Evolutionary conservation across 129 eudicot species (phyloP), one percentile per base, ranked within the genome.

Genomic region (Sambucus nigra): DNA sequence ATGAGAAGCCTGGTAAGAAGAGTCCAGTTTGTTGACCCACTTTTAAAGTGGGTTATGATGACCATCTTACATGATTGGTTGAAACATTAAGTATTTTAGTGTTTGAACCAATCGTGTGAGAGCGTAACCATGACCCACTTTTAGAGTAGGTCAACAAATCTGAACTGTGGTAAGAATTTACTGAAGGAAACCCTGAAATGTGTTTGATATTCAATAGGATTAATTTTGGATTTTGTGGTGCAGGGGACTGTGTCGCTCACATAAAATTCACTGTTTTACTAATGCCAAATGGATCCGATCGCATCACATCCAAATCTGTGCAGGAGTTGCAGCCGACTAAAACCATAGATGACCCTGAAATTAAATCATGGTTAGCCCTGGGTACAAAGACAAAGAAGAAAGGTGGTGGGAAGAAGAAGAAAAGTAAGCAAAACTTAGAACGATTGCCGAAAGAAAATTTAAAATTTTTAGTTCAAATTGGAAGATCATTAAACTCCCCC

Each of bases 391-490:
- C 93, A 20, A 88, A 88, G 76, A 88, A 88, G 88, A 88, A 88
- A 48, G 97, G 95, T 53, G 95, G 97, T 54, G 97, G 97, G 33
- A 88, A 89, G 80, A 89, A 89, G 76, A 89, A 89, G 95, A 87
- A 87, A 87, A 89, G 96, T 87, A 57, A 45, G 69, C 26, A 55
- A 5, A 18, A 56, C 18, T 21, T 35, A 35, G 33, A 47, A 7
- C 7, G 4, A 5, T 19, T 39, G n/a, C 23, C 46, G 35, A 20
- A 8, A 3, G 19, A 24, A 61, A 5, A 6, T 4, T 3, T 1
- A 31, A 23, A 11, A 20, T 25, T n/a, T 35, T 8, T 2, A 22
- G 0, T 16, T 35, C 3, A 18, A 1, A 13, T 47, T 5, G 2
- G 28, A 2, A 2, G 12, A 35, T 21, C 8, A n/a, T n/a, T 7